phyloP scores from a whole-genome alignment of 768 basidiomycete species.

The Mycena polygramma region DNA sequence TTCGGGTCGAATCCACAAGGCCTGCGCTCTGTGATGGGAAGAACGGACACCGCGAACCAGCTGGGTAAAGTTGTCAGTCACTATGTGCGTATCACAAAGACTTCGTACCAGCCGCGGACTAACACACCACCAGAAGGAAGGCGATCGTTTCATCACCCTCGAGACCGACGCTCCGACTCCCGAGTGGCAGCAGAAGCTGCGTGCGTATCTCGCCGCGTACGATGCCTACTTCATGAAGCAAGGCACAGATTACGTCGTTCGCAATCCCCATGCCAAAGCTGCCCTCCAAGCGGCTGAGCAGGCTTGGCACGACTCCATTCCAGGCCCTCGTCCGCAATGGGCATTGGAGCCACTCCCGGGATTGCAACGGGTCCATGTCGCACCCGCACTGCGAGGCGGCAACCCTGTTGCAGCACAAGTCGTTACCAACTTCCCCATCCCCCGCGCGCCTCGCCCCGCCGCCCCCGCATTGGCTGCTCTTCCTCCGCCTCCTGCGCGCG shows the following conservation, averaged over 20 bases:
- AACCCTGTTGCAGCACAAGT: too few species aligned
- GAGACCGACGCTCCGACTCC: too few species aligned
- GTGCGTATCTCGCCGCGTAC: slow-evolving; percentile 3
- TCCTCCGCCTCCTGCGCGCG: neutral
- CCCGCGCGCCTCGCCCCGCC: too few species aligned
- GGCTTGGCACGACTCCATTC: slow-evolving; percentile 14
- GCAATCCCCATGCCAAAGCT: neutral
- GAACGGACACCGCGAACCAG: neutral
- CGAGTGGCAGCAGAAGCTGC: neutral
- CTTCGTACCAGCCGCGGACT: neutral
- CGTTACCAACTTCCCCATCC: too few species aligned
- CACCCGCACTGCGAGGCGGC: neutral
- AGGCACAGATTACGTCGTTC: neutral
- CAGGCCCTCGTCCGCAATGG: slow-evolving; percentile 11
- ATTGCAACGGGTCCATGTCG: neutral
- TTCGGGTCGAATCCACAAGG: neutral
- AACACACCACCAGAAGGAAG: neutral
- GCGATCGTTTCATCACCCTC: neutral
- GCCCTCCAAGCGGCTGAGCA: slow-evolving; percentile 18
- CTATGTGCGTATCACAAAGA: neutral
- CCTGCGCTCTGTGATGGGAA: slow-evolving; percentile 7
- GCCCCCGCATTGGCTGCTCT: neutral
- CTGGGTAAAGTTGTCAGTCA: slow-evolving; percentile 3
- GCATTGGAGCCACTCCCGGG: slow-evolving; percentile 27
- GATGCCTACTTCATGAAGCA: slow-evolving; percentile 7